Conservation (phyloP, 176 grass and related monocot species). For the Triticum monococcum region DNA sequence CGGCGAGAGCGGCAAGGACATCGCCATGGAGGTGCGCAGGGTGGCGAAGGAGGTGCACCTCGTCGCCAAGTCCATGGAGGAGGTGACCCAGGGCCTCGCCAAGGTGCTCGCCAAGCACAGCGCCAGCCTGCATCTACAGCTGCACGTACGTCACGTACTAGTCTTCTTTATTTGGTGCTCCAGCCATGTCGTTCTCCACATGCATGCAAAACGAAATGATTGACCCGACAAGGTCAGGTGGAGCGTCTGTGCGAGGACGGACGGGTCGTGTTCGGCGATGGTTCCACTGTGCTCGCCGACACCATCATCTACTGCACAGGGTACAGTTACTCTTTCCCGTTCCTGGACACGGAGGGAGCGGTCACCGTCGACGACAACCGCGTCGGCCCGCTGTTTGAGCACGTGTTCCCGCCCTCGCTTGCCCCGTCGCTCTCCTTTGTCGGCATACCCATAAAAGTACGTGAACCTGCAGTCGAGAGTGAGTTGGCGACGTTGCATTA, state of each 20-base stretch:
- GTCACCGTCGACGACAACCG: background rate
- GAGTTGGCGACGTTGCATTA: too few relatives aligned
- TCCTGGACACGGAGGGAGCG: background rate
- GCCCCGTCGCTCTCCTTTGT: background rate
- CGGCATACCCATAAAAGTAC: background rate
- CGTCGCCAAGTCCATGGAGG: background rate
- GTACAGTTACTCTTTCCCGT: background rate
- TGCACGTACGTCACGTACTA: background rate
- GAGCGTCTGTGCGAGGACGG: background rate
- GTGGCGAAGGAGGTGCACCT: background rate
- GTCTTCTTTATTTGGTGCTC: background rate
- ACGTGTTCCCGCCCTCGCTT: background rate
- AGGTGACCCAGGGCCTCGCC: background rate
- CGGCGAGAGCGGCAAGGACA: background rate
- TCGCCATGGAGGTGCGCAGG: constrained; percentile 7
- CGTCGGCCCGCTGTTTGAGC: background rate
- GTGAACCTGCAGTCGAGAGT: too few relatives aligned
- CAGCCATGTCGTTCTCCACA: background rate
- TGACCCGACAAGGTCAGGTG: background rate
- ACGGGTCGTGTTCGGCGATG: background rate
- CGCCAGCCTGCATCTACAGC: background rate
- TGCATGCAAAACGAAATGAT: background rate
- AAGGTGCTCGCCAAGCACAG: background rate
- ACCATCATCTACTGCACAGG: background rate
- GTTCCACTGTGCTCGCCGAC: background rate